phyloP scores from a whole-genome alignment of 371 early-diverging fungal species.

The Mucor circinelloides region DNA sequence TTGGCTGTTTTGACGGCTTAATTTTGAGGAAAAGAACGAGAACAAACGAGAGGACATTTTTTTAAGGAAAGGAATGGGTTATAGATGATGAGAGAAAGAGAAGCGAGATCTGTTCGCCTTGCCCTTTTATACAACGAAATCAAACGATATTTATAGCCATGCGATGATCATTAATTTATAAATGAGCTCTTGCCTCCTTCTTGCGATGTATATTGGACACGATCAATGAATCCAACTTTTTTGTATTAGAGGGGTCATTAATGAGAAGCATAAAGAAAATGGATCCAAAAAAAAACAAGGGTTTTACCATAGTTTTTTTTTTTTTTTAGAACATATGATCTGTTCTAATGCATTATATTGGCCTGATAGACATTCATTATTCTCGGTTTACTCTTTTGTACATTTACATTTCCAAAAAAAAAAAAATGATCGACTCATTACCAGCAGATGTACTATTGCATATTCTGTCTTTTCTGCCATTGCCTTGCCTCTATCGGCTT shows the following conservation, averaged over 20 bases:
- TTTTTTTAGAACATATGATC: neutral
- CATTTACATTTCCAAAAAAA: too few species aligned
- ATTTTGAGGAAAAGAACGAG: neutral
- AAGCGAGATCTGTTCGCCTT: neutral
- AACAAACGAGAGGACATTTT: neutral
- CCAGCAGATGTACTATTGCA: conserved; percentile 13
- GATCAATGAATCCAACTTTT: neutral
- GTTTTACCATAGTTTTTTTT: neutral
- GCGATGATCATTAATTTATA: neutral
- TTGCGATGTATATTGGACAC: neutral
- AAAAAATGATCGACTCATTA: neutral
- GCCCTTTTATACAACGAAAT: neutral
- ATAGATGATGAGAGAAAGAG: neutral
- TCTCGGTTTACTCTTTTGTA: neutral
- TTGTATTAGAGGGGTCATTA: neutral
- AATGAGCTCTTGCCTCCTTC: neutral
- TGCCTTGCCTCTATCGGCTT: conserved; percentile 2
- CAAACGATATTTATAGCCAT: neutral
- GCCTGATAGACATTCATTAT: neutral
- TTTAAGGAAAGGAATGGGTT: conserved; percentile 7
- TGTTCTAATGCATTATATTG: neutral
- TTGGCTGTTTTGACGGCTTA: neutral
- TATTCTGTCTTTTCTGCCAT: conserved; percentile 9
- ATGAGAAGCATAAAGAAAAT: neutral
- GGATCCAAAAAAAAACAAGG: neutral